Base-by-base conservation (phyloP, 139 green algal genomes). In the Chlorokybus atmophyticus region DNA sequence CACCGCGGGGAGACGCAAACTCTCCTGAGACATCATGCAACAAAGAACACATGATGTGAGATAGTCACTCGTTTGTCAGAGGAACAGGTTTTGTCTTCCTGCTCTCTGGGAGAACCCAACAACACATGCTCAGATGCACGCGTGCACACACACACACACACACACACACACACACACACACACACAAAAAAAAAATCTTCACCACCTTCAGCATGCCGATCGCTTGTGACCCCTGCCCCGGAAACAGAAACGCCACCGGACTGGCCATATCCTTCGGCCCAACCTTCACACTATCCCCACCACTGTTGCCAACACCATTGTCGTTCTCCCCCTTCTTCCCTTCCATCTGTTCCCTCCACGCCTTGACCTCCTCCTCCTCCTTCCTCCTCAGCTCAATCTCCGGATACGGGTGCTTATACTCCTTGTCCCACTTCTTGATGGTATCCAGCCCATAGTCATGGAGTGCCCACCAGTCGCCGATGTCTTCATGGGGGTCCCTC, bases 371-470 rank as follows among this genome's bases (percentile, higher is more conserved):
- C 35, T 53, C 2, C 23, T 40, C 30, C 35, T 10, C 35, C 35
- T 53, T 3, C 23, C 28, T 24, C 29, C 59, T 50, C 17, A 31
- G 14, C 59, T 38, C 32, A 26, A 40, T 41, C 40, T 67, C 82
- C 29, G 87, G 87, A 65, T 90, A 95, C 4, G 67, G 60, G 26
- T 79, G 87, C 38, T 66, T 28, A 71, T 90, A 89, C 55, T 84
- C 75, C 1, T 38, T 32, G 0, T 59, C 38, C 87, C 87, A 95
- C 4, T 17, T 54, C 47, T 73, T 77, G 5, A 95, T 67, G 0
- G 56, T 44, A 1, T 93, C 82, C 5, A 77, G 52, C 2, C 87
- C 85, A 62, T 93, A 94, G 72, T 95, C 87, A 52, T 95, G 94
- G 47, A 94, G 64, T n/a, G 83, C 70, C 81, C 81, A 88, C 84